Conservation (phyloP, 1,284 basidiomycete genomes). For the Takashimella tepidaria region DNA sequence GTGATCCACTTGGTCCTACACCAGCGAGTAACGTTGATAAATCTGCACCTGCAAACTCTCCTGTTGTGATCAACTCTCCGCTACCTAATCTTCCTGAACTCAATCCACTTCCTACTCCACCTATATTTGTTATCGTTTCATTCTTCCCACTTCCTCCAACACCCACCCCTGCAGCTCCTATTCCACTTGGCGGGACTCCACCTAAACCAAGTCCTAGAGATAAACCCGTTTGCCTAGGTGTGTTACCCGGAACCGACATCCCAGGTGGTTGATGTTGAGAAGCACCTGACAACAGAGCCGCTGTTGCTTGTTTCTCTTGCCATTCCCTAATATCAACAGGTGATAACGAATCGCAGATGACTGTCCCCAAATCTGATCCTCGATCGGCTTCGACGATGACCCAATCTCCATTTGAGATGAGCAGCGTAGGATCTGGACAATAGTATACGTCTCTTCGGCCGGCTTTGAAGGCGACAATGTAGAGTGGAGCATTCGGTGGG, state of each 20-base stretch:
- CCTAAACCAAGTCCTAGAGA: slow-evolving; percentile 48
- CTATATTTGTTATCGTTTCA: no score
- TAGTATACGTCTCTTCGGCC: slow-evolving; percentile 93
- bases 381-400: slow-evolving; percentile 94
- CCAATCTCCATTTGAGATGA: slow-evolving; percentile 68
- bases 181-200: slow-evolving; percentile 6
- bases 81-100: not conserved
- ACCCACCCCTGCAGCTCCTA: not conserved
- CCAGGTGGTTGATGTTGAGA: slow-evolving; percentile 44
- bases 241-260: slow-evolving; percentile 47
- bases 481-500: slow-evolving; percentile 77
- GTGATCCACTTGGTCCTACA: slow-evolving; percentile 36
- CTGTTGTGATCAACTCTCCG: not conserved
- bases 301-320: slow-evolving; percentile 63
- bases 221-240: slow-evolving; percentile 17
- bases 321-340: slow-evolving; percentile 84
- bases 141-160: slow-evolving; percentile 13
- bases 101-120: not conserved
- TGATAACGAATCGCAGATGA: slow-evolving; percentile 85
- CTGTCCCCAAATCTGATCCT: slow-evolving; percentile 85
- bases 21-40: slow-evolving; percentile 34
- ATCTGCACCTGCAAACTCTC: slow-evolving; percentile 34
- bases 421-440: slow-evolving; percentile 59
- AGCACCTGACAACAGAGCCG: slow-evolving; percentile 43
- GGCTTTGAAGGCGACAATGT: slow-evolving; percentile 96